A percentile compares a stretch with the other conserved stretches of the same genome.
Conservation (phyloP, 1,139 yeast genomes). For the Scheffersomyces cryptocercus region DNA sequence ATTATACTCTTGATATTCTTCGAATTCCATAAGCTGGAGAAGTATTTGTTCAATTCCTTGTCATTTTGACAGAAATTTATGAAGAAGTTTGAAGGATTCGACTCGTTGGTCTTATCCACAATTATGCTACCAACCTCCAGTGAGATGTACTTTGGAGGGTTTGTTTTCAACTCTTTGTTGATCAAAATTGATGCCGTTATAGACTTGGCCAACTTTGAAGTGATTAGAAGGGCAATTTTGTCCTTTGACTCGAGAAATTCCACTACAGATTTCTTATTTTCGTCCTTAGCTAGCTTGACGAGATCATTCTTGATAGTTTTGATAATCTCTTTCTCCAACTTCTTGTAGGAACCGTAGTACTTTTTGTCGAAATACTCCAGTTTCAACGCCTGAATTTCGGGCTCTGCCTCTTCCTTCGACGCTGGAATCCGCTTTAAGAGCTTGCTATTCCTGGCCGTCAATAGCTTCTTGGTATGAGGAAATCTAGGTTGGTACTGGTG, state of each 20-base stretch:
- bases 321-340: slow-evolving; percentile 37
- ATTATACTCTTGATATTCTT: slow-evolving; percentile 49
- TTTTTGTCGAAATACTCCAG: slow-evolving; percentile 50
- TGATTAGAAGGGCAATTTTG: slow-evolving; percentile 25
- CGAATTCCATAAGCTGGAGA: slow-evolving; percentile 62
- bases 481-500: slow-evolving; percentile 50
- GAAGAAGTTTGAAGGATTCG: slow-evolving; percentile 53
- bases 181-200: slow-evolving; percentile 24
- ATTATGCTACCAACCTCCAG: slow-evolving; percentile 23
- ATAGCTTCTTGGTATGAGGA: slow-evolving; percentile 50
- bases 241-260: slow-evolving; percentile 21
- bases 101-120: slow-evolving; percentile 25
- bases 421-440: slow-evolving; percentile 44
- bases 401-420: slow-evolving; percentile 40
- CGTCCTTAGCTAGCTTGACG: slow-evolving; percentile 17
- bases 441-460: slow-evolving; percentile 50
- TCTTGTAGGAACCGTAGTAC: slow-evolving; percentile 47
- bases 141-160: slow-evolving; percentile 37
- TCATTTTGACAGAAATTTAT: slow-evolving; percentile 45
- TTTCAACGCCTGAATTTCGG: slow-evolving; percentile 47
- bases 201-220: slow-evolving; percentile 35
- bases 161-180: slow-evolving; percentile 24
- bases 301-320: slow-evolving; percentile 28
- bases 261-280: slow-evolving; percentile 21
- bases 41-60: slow-evolving; percentile 41